These are phyloP conservation scores for Mentha longifolia DNA, from an alignment of 257 asterid genomes.

Conservation along the genomic window DNA sequence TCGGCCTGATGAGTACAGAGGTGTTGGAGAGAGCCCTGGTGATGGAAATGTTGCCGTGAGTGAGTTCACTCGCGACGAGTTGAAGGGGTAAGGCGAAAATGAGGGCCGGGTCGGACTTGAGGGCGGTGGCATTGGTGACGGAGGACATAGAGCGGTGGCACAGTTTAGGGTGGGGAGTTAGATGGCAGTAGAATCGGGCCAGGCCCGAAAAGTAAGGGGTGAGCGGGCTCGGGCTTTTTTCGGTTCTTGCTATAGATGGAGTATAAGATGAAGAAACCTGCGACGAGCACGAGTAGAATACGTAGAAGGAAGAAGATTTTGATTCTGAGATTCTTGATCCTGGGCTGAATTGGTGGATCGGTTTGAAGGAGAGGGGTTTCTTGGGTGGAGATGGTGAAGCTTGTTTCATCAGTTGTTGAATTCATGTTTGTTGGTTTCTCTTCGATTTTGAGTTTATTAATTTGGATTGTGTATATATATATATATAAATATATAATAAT, in stretches of 20 bases:
- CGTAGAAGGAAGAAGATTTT: background rate
- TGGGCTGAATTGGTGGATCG: background rate
- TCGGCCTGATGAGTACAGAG: background rate
- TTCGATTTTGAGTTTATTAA: background rate
- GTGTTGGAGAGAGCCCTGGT: background rate
- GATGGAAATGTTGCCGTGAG: background rate
- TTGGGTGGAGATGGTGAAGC: background rate
- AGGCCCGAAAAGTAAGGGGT: slow-evolving; percentile 7
- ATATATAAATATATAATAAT: background rate
- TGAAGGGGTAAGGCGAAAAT: slow-evolving; percentile 39
- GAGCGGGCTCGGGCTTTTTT: background rate
- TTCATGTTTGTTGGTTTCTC: background rate
- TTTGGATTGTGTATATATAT: background rate
- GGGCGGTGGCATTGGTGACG: slow-evolving; percentile 23
- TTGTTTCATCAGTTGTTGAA: slow-evolving; percentile 18
- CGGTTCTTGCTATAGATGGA: slow-evolving; percentile 1
- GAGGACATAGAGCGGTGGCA: slow-evolving; percentile 41
- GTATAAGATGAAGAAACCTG: slow-evolving; percentile 25
- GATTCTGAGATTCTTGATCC: slow-evolving; percentile 13
- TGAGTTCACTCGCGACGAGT: slow-evolving; percentile 36
- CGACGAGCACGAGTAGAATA: slow-evolving; percentile 17
- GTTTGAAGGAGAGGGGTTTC: slow-evolving; percentile 24
- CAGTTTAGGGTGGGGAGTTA: slow-evolving; percentile 25
- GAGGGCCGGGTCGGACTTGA: slow-evolving; percentile 32
- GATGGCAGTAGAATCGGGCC: slow-evolving; percentile 33